Conservation (phyloP, 805 yeast species). For the Metschnikowia arizonensis region DNA sequence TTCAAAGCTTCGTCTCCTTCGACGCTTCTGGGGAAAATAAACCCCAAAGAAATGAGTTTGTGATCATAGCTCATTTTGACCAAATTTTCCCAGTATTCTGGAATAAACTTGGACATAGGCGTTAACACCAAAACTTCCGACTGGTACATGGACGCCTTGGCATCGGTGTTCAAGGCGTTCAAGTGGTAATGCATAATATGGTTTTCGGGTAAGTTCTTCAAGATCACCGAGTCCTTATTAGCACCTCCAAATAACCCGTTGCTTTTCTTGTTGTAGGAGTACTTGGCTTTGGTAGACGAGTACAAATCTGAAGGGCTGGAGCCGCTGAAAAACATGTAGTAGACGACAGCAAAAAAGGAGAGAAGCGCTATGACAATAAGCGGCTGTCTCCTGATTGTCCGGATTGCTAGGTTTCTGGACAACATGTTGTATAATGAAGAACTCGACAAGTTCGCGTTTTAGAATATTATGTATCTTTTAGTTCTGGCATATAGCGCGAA, state of each 20-base stretch:
- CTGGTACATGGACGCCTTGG: conserved; percentile 66
- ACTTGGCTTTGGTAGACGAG: conserved; percentile 28
- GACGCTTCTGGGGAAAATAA: conserved; percentile 77
- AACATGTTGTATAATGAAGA: conserved; percentile 14
- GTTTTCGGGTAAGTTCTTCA: conserved; percentile 61
- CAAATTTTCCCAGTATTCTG: conserved; percentile 84
- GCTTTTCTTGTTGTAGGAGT: conserved; percentile 43
- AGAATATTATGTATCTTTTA: background rate
- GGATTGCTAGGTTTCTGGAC: conserved; percentile 23
- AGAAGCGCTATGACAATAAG: conserved; percentile 45
- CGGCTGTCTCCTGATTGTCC: conserved; percentile 62
- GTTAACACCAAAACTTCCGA: conserved; percentile 85
- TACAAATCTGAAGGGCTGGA: conserved; percentile 9
- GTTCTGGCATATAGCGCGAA: conserved; percentile 6
- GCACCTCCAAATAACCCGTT: conserved; percentile 45
- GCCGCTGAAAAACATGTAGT: conserved; percentile 32
- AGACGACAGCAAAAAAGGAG: conserved; percentile 39
- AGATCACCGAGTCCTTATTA: conserved; percentile 50
- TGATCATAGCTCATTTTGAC: conserved; percentile 76
- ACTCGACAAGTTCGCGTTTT: conserved; percentile 1
- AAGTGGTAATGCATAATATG: conserved; percentile 82
- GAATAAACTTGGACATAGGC: conserved; percentile 84
- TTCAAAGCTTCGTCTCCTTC: conserved; percentile 81
- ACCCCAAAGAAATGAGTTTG: conserved; percentile 79
- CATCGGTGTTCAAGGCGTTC: conserved; percentile 69